phyloP scores from a whole-genome alignment of 2,329 filamentous ascomycete species.

The Venturia pyrina region DNA sequence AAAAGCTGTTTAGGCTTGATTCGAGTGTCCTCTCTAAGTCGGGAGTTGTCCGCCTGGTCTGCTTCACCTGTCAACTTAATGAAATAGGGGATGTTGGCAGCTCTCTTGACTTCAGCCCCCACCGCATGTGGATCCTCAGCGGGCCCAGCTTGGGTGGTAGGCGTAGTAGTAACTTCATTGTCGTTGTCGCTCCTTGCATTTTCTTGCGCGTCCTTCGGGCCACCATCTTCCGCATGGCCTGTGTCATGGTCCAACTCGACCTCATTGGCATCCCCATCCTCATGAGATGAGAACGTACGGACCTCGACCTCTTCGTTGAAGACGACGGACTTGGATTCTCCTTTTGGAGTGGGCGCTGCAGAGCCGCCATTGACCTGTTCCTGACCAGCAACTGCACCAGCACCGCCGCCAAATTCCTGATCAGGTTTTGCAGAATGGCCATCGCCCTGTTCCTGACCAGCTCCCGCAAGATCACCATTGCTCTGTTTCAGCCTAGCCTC shows the following conservation, averaged over 20 bases:
- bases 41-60: neutral
- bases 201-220: neutral
- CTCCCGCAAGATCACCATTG: too few species aligned
- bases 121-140: neutral
- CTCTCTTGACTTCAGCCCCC: neutral
- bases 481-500: too few species aligned
- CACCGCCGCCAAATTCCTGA: neutral
- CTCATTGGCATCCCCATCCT: too few species aligned
- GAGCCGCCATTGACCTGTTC: neutral
- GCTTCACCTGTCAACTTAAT: neutral
- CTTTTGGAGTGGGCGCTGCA: neutral
- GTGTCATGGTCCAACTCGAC: neutral
- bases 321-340: neutral
- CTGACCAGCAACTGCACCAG: neutral
- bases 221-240: neutral
- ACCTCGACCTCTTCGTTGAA: neutral
- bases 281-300: neutral
- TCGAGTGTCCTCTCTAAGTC: neutral
- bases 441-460: too few species aligned
- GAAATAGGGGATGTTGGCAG: neutral
- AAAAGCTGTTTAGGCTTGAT: neutral
- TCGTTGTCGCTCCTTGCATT: neutral
- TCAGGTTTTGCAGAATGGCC: too few species aligned
- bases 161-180: neutral
- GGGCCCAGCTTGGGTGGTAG: neutral